Evolutionary conservation across 2,329 filamentous ascomycete species (phyloP), one percentile per base, ranked within the genome.

Genomic region (Niveomyces coronatus): DNA sequence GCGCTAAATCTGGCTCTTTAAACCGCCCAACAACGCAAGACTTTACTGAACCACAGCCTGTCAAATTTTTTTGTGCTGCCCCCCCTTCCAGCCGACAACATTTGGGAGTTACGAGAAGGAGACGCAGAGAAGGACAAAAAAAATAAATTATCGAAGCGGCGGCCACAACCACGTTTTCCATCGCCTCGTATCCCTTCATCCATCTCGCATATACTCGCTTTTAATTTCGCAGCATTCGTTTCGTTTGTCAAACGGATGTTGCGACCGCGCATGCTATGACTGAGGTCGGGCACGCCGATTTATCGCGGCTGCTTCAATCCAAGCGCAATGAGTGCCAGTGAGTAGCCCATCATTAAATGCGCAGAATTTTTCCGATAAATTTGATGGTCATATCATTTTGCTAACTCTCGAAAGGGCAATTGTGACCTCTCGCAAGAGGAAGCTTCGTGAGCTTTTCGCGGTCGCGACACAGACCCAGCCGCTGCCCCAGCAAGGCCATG

Each of bases 341-440:
- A 65, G 69, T 64, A 41, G 44, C 42, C 43, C 49, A 48, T 54
- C 57, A 61, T 44, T 50, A 39, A 58, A 70, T 62, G 66, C 66
- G 62, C 63, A 62, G 48, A 49, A 55, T 56, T 67, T 64, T 65
- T 66, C 62, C 65, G 65, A 68, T 68, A 50, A 54, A 49, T 58
- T 61, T 49, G 57, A 64, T 72, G 48, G 56, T 39, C 50, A 52
- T 62, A 65, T 63, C 36, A 53, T 44, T 42, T 41, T 69, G 53
- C 61, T 76, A 46, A 74, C 56, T 28, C 17, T 45, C 45, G 49
- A 43, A 57, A 82, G 78, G 65, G 70, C 74, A 74, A 79, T 82
- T 73, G 76, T 83, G 70, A 74, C 72, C 63, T 85, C 83, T 71
- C 82, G 85, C 64, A 91, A 93, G 76, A 80, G 85, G 63, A 93